Percentiles rank a stretch among this genome's conserved stretches.
These are phyloP conservation scores for Penicillium coprophilum DNA, from an alignment of 495 filamentous ascomycete genomes.

Conservation along the genomic window DNA sequence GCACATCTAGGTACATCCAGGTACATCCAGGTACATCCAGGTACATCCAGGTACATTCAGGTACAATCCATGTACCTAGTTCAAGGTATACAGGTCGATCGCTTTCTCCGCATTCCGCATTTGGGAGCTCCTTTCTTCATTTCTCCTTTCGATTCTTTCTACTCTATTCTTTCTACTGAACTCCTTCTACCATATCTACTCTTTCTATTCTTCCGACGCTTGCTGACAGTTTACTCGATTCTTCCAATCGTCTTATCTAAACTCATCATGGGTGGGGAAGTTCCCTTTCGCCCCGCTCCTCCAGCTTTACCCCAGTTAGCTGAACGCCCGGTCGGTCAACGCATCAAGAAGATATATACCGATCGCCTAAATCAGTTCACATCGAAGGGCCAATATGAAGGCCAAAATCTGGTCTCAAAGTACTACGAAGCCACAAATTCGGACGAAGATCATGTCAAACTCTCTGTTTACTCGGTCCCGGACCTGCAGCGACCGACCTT, in stretches of 20 bases:
- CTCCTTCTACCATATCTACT: constrained; percentile 9
- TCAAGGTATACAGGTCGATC: constrained; percentile 2
- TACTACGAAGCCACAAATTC: constrained; percentile 71
- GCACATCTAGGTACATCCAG: too few relatives aligned
- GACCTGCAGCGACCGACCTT: constrained; percentile 81
- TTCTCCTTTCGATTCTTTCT: constrained; percentile 12
- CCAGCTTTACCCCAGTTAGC: constrained; percentile 58
- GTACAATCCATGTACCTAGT: too few relatives aligned
- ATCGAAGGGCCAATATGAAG: constrained; percentile 73
- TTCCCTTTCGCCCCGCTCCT: constrained; percentile 30
- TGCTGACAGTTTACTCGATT: too few relatives aligned
- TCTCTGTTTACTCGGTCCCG: constrained; percentile 84
- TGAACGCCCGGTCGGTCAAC: constrained; percentile 69
- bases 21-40: too few relatives aligned
- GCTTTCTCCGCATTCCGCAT: constrained; percentile 25
- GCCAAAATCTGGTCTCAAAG: constrained; percentile 75
- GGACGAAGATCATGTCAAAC: constrained; percentile 73
- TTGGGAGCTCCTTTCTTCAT: constrained; percentile 15
- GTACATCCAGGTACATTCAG: too few relatives aligned
- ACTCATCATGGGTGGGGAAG: constrained; percentile 49
- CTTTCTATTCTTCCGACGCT: too few relatives aligned
- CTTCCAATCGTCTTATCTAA: background rate
- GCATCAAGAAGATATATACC: constrained; percentile 84
- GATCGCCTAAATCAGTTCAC: constrained; percentile 82
- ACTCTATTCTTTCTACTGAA: too few relatives aligned